phyloP scores from a whole-genome alignment of 345 rosid genomes.

The Garcia nutans region DNA sequence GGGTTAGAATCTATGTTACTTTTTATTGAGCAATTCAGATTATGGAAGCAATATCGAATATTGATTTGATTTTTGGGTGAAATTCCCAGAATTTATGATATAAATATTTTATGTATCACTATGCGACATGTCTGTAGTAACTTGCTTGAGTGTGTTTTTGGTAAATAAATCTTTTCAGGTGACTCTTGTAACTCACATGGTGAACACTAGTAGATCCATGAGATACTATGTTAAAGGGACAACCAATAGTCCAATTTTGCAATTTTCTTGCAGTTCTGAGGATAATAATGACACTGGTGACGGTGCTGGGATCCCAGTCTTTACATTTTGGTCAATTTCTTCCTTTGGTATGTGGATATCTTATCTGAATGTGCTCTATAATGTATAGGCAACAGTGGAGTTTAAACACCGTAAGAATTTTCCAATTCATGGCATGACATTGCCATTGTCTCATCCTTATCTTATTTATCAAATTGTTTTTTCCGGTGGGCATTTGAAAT shows the following conservation, averaged over 20 bases:
- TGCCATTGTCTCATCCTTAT: not conserved
- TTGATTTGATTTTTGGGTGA: not conserved
- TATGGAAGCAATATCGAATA: not conserved
- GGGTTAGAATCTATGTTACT: not conserved
- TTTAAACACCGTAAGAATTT: not conserved
- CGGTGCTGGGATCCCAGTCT: conserved; percentile 71
- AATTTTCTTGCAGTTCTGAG: conserved; percentile 54
- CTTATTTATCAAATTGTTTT: not conserved
- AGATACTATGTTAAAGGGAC: conserved; percentile 57
- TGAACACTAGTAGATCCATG: conserved; percentile 54
- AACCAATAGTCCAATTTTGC: conserved; percentile 48
- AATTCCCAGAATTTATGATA: not conserved
- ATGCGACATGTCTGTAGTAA: not conserved
- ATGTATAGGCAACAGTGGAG: not conserved
- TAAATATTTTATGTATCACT: not conserved
- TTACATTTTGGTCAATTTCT: conserved; percentile 54
- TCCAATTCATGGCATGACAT: not conserved
- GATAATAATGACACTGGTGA: conserved; percentile 64
- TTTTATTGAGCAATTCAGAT: not conserved
- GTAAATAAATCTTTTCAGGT: conserved; percentile 43
- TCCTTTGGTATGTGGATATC: conserved; percentile 45
- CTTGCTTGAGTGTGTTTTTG: not conserved
- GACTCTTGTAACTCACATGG: conserved; percentile 55
- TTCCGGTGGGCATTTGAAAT: not conserved
- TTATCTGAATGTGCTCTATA: not conserved